A percentile compares a stretch with the other conserved stretches of the same genome.
phyloP scores from a whole-genome alignment of 2,329 filamentous ascomycete species.

The Cladophialophora exuberans region DNA sequence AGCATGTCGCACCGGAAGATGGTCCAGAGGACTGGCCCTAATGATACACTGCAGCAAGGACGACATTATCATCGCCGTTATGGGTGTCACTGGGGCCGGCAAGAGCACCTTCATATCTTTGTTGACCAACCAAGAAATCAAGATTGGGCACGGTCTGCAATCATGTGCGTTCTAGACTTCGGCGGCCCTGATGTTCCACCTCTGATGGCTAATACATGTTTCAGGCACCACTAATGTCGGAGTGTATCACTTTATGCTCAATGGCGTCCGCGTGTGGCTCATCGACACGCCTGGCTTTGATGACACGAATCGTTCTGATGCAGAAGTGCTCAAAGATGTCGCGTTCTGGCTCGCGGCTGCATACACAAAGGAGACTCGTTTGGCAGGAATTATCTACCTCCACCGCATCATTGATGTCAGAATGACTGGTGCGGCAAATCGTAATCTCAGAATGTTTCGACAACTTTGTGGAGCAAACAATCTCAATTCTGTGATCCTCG shows the following conservation, averaged over 20 bases:
- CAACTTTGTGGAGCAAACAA: constrained; percentile 42
- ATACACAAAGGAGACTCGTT: constrained; percentile 29
- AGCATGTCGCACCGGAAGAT: no score
- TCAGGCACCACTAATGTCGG: constrained; percentile 18
- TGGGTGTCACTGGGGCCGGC: constrained; percentile 48
- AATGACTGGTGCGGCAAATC: constrained; percentile 39
- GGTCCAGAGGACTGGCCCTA: no score
- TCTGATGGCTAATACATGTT: not conserved
- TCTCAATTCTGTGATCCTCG: not conserved
- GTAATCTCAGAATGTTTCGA: constrained; percentile 44
- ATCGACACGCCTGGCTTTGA: constrained; percentile 51
- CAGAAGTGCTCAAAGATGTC: constrained; percentile 43
- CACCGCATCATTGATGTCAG: constrained; percentile 43
- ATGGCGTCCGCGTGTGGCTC: constrained; percentile 32
- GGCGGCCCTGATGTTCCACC: constrained; percentile 8
- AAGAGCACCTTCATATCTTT: constrained; percentile 44
- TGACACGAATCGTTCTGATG: constrained; percentile 42
- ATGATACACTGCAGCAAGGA: no score
- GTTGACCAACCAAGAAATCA: constrained; percentile 29
- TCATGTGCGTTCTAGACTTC: constrained; percentile 34
- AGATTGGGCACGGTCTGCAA: constrained; percentile 38
- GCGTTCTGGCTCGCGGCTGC: constrained; percentile 36
- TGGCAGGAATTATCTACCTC: constrained; percentile 43
- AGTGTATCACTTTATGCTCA: constrained; percentile 26
- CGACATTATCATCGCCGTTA: constrained; percentile 40